Evolutionary conservation across 148 eudicot species (phyloP).

Genomic region (Simmondsia chinensis): DNA sequence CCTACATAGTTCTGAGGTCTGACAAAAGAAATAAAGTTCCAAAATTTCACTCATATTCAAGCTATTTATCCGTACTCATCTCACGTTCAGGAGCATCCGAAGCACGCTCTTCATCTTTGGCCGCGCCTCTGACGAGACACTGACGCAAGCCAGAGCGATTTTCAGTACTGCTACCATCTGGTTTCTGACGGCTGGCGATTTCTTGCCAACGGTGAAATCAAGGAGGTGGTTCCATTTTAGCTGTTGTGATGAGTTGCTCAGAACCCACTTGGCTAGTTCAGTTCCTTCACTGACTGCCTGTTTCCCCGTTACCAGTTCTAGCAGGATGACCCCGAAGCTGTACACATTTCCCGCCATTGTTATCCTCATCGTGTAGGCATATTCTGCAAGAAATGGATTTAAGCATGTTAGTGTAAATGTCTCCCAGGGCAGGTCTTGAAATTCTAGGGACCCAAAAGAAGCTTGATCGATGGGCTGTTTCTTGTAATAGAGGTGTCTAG

Average conservation of each 20-base stretch:
- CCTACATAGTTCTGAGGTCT: no score
- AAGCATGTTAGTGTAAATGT: no score
- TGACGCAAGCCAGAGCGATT: conserved; percentile 75
- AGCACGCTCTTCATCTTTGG: conserved; percentile 74
- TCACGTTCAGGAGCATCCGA: conserved; percentile 68
- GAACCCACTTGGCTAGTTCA: conserved; percentile 69
- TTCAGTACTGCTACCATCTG: conserved; percentile 75
- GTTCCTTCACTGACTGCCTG: conserved; percentile 68
- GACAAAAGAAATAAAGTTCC: no score
- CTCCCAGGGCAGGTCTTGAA: no score
- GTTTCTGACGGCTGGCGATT: conserved; percentile 47
- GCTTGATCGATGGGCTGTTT: no score
- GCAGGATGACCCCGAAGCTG: conserved; percentile 74
- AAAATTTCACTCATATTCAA: no score
- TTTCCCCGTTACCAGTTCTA: conserved; percentile 74
- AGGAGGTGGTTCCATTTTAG: conserved; percentile 59
- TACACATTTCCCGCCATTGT: conserved; percentile 79
- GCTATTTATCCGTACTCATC: no score
- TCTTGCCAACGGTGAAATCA: conserved; percentile 45
- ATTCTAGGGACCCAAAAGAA: no score
- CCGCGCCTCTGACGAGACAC: conserved; percentile 56
- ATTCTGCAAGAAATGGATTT: conserved; percentile 73
- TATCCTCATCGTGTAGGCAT: conserved; percentile 92
- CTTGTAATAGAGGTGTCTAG: no score
- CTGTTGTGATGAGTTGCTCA: conserved; percentile 43